Evolutionary conservation across 345 rosid species (phyloP).

Genomic region (Pseudoturritis turrita): DNA sequence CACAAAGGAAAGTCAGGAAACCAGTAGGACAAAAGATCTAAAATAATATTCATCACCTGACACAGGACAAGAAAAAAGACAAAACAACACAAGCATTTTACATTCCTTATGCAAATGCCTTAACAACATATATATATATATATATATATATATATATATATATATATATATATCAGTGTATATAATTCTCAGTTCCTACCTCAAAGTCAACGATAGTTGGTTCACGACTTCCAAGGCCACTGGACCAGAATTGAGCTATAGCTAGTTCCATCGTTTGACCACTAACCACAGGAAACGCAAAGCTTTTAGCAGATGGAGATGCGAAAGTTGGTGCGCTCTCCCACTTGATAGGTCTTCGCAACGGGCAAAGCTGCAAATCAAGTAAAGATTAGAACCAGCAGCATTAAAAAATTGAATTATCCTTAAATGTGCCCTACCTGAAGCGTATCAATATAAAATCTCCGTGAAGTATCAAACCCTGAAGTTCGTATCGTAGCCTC

Average conservation of each 20-base stretch:
- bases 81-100: neutral
- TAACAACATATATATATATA: neutral
- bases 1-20: neutral
- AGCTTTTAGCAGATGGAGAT: slow-evolving; percentile 78
- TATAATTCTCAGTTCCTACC: slow-evolving; percentile 43
- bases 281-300: slow-evolving; percentile 70
- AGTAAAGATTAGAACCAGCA: slow-evolving; percentile 31
- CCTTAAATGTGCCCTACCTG: slow-evolving; percentile 52
- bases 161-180: neutral
- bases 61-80: neutral
- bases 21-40: neutral
- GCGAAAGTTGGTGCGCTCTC: slow-evolving; percentile 67
- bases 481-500: slow-evolving; percentile 89
- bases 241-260: slow-evolving; percentile 96
- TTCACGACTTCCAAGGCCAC: slow-evolving; percentile 94
- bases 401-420: neutral
- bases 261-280: slow-evolving; percentile 95
- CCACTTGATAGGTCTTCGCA: slow-evolving; percentile 93
- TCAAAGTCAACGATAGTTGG: slow-evolving; percentile 79
- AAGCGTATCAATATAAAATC: slow-evolving; percentile 77
- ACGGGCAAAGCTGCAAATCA: slow-evolving; percentile 72
- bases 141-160: neutral
- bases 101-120: neutral
- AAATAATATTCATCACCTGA: neutral
- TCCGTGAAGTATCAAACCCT: slow-evolving; percentile 82